These are phyloP conservation scores for Plantago elongata DNA, from an alignment of 257 asterid species.

Conservation along the genomic window DNA sequence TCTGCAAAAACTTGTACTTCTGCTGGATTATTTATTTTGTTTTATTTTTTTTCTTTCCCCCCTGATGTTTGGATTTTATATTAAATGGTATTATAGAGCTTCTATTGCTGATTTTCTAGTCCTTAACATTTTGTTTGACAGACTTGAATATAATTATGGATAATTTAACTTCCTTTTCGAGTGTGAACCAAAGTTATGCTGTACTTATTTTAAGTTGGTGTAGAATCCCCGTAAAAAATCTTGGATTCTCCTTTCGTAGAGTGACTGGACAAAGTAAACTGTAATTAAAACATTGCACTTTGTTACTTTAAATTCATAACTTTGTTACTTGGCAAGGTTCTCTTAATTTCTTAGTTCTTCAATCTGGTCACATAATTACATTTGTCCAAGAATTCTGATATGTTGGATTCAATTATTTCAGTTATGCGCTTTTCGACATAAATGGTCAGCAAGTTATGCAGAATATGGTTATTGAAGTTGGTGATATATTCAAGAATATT, in stretches of 20 bases:
- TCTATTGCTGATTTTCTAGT: neutral
- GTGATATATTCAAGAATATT: conserved; percentile 76
- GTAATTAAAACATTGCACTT: neutral
- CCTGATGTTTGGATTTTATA: neutral
- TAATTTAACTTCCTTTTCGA: too few relatives aligned
- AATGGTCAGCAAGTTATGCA: conserved; percentile 86
- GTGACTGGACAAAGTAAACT: neutral
- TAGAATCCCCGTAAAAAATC: too few relatives aligned
- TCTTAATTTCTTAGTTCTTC: neutral
- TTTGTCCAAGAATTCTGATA: neutral
- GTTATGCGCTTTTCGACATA: conserved; percentile 74
- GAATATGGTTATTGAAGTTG: conserved; percentile 75
- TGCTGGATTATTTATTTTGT: too few relatives aligned
- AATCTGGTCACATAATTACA: neutral
- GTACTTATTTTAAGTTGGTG: too few relatives aligned
- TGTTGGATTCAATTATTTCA: conserved; percentile 25
- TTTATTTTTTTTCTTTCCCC: too few relatives aligned
- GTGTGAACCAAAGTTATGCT: too few relatives aligned
- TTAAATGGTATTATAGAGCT: neutral
- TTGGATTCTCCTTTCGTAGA: too few relatives aligned
- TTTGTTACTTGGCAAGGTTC: neutral
- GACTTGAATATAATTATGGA: too few relatives aligned
- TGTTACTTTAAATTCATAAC: neutral
- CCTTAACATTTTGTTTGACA: too few relatives aligned
- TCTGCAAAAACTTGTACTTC: neutral